Evolutionary conservation across 805 yeast species (phyloP), one percentile per base, ranked within the genome.

Genomic region (Ogataea methanolica): DNA sequence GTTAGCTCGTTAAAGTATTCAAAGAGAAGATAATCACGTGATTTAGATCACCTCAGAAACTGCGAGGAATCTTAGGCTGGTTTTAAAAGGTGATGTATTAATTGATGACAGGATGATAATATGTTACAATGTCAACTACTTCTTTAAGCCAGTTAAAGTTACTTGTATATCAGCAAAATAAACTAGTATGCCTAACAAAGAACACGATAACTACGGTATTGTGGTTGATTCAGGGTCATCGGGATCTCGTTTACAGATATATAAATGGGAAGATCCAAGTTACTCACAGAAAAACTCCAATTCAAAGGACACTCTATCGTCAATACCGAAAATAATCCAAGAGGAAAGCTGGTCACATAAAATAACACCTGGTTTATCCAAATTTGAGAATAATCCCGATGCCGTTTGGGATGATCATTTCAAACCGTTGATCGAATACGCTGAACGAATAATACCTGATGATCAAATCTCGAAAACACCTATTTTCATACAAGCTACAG

Each of bases 211-310:
- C 43, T 91, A 88, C 70, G 97, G 96, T 26, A 83, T 94, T 31
- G 95, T 92, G 15, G 77, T 92, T 3, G 99, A 92, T 66, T 89
- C 97, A 0, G 99, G 99, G 1, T 90, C 97, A 1, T 87, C 96
- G 0, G 99, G 99, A 1, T 89, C 97, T 4, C 72, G 99, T 45
- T 75, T 87, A 15, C 91, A 88, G 63, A 78, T 92, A 11, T 92
- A 88, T 63, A 73, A 76, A 50, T 92, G 97, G 97, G 75, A 76
- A 14, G 82, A 82, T 56, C 72, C 82, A 1, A 43, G 41, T 2
- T 62, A 62, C 39, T 47, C 62, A 19, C 71, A 64, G 29, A 62
- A 60, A 17, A 56, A 59, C 29, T 51, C 67, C 1, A 45, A 63
- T 4, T 72, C 74, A 29, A 61, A 65, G 0, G 47, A 57, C 3